Evolutionary conservation across 2,329 filamentous ascomycete species (phyloP).

Genomic region (Ascochyta rabiei): DNA sequence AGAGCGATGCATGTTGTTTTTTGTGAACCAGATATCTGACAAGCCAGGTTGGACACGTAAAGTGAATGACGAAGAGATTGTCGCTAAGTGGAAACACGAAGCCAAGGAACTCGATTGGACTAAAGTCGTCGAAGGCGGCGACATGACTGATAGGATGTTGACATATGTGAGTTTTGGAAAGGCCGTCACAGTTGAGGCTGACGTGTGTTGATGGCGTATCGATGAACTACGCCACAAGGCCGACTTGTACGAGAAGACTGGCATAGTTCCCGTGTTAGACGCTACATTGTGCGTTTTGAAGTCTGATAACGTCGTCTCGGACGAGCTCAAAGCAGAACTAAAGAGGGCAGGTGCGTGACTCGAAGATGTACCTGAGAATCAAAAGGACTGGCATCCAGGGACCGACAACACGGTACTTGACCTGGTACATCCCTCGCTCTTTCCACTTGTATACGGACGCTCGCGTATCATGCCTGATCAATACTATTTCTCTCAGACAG

Average conservation of each 20-base stretch:
- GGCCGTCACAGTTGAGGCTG: neutral
- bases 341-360: constrained; percentile 53
- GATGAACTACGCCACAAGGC: constrained; percentile 60
- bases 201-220: constrained; percentile 20
- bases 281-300: constrained; percentile 49
- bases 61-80: constrained; percentile 41
- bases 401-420: constrained; percentile 57
- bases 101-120: constrained; percentile 13
- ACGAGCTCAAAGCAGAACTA: constrained; percentile 50
- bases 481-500: constrained; percentile 21
- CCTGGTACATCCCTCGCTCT: constrained; percentile 69
- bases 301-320: constrained; percentile 55
- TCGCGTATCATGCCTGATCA: constrained; percentile 18
- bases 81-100: constrained; percentile 26
- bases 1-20: constrained; percentile 46
- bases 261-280: constrained; percentile 19
- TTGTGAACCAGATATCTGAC: constrained; percentile 50
- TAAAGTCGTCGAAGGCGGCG: neutral
- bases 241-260: constrained; percentile 42
- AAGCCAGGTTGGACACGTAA: constrained; percentile 48
- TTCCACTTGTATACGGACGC: constrained; percentile 61
- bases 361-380: constrained; percentile 55
- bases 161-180: neutral
- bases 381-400: constrained; percentile 66
- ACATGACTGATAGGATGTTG: constrained; percentile 8